Evolutionary conservation across 306 rosid genomes (phyloP).

Genomic region (Cyclanthera cordifolia): DNA sequence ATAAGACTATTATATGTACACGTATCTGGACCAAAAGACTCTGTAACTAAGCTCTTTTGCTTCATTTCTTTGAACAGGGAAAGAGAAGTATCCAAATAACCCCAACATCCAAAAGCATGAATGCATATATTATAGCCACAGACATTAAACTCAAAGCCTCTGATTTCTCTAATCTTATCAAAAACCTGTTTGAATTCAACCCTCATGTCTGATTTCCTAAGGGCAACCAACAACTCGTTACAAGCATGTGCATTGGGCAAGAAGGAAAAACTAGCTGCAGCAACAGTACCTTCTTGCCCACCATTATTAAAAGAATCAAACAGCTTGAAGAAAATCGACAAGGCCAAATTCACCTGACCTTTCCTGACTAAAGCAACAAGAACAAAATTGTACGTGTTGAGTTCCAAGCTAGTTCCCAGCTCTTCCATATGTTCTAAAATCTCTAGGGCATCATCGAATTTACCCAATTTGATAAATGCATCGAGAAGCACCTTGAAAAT

Average conservation of each 20-base stretch:
- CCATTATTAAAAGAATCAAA: conserved; percentile 17
- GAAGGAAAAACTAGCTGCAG: background rate
- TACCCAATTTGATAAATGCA: conserved; percentile 32
- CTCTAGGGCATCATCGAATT: conserved; percentile 40
- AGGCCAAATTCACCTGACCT: conserved; percentile 48
- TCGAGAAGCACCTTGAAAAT: conserved; percentile 53
- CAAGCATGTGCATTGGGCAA: conserved; percentile 28
- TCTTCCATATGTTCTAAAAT: conserved; percentile 43
- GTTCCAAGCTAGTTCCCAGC: conserved; percentile 21
- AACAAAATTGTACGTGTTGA: conserved; percentile 37
- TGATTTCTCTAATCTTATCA: conserved; percentile 32
- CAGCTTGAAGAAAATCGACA: conserved; percentile 46
- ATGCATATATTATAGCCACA: conserved; percentile 62
- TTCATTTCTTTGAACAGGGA: conserved; percentile 59
- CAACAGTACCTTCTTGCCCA: background rate
- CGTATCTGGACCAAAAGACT: conserved; percentile 47
- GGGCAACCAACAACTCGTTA: conserved; percentile 52
- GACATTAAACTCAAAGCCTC: conserved; percentile 33
- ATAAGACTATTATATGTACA: conserved; percentile 69
- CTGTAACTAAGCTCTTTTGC: conserved; percentile 22
- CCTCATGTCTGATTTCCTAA: conserved; percentile 52
- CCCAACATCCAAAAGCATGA: conserved; percentile 83
- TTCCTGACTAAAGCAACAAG: conserved; percentile 45
- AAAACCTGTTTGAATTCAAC: conserved; percentile 45
- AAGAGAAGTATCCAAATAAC: conserved; percentile 50